Base-by-base conservation (phyloP, 306 rosid genomes). In the Acacia acuminata region DNA sequence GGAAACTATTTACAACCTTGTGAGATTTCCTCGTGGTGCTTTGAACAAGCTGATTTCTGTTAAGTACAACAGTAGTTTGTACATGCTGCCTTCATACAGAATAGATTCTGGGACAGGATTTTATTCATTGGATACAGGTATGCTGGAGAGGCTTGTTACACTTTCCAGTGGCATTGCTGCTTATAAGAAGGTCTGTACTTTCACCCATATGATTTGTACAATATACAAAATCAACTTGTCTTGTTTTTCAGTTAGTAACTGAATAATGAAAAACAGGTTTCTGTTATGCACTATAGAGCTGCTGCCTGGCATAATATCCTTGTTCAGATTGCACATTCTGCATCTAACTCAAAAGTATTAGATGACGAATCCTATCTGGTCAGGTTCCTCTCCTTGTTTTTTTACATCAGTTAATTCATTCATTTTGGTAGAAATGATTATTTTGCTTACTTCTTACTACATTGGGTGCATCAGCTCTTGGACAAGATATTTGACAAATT, bases 1-100 rank as follows among this genome's bases (percentile, higher is more conserved):
- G 98, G 93, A 90, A 66, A 80, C 82, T 30, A 79, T 96, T 61
- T 88, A 92, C 84, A 73, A 83, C 10, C 88, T 92, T 64, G 88
- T 96, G 97, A 88, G 93, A 80, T 96, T 93, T 80, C 99, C 99
- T 16, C 85, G 82, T 24, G 89, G 79, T 78, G 86, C 87, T 88
- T 78, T 90, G 22, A 77, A 50, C 72, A 85, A 85, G 73, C 80
- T 63, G 16, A 73, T 88, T 73, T 85, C 92, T 84, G 86, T 91
- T 67, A 56, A 77, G 71, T 73, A 63, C 51, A 85, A 81, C 65
- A 43, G 24, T n/a, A 79, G 79, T 27, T 58, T 47, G 77, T 86
- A 80, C 75, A 85, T 79, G 73, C 66, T 38, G 79, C 88, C 88
- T 50, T 87, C 89, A 70, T 89, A 88, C 66, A 75, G 64, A 9